phyloP scores from a whole-genome alignment of 345 rosid genomes.

The Geranium rotundifolium region DNA sequence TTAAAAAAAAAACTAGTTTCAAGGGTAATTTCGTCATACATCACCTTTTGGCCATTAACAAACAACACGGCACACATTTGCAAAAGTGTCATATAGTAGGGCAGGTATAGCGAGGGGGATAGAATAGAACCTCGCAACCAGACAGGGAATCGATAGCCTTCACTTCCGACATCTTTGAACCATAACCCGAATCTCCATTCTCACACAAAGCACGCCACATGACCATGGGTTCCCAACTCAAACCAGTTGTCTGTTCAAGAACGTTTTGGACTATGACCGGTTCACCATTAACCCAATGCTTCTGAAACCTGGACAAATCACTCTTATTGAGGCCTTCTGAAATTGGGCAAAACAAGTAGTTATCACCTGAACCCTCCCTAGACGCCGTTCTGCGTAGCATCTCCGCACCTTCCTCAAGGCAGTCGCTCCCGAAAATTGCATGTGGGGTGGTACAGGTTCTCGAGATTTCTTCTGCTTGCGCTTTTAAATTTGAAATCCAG shows the following conservation, averaged over 20 bases:
- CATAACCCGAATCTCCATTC: conserved; percentile 23
- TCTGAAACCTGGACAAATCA: conserved; percentile 42
- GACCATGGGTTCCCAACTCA: conserved; percentile 98
- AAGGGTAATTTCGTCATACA: too few relatives aligned
- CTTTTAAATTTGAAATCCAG: conserved; percentile 41
- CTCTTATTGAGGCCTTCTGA: conserved; percentile 25
- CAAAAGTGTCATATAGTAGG: too few relatives aligned
- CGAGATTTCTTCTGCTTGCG: conserved; percentile 27
- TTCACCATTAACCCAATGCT: conserved; percentile 73
- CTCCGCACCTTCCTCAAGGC: conserved; percentile 14
- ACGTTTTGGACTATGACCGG: conserved; percentile 58
- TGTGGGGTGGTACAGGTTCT: conserved; percentile 10
- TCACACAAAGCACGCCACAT: conserved; percentile 87
- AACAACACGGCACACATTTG: too few relatives aligned
- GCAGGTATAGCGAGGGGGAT: too few relatives aligned
- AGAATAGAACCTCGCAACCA: conserved; percentile 38
- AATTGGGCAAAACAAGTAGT: conserved; percentile 49
- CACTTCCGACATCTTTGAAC: conserved; percentile 49
- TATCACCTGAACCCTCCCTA: conserved; percentile 48
- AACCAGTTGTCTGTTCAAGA: conserved; percentile 41
- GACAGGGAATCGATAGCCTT: conserved; percentile 75
- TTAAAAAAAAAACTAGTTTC: too few relatives aligned
- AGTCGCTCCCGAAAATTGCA: conserved; percentile 8
- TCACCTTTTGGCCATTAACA: too few relatives aligned
- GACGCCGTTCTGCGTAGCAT: conserved; percentile 36